phyloP scores from a whole-genome alignment of 441 rosid species.

The Jatropha multifida region DNA sequence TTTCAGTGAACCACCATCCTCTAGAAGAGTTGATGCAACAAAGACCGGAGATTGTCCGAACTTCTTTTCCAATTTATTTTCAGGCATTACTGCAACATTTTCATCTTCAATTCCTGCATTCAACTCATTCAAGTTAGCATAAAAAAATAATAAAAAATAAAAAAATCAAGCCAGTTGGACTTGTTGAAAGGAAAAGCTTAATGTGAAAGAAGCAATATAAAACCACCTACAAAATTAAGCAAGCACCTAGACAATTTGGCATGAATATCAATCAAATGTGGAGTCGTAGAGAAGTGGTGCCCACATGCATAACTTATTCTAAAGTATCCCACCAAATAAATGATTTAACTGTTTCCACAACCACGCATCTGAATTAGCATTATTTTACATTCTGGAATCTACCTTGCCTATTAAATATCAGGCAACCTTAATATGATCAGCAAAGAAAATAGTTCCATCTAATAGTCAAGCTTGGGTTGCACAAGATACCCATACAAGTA shows the following conservation, averaged over 20 bases:
- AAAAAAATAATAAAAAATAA: not conserved
- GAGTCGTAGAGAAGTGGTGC: not conserved
- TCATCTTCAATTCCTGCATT: conserved; percentile 33
- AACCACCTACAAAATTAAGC: not conserved
- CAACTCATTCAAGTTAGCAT: conserved; percentile 9
- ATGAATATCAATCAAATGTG: not conserved
- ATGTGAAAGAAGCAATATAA: not conserved
- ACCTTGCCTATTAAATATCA: not conserved
- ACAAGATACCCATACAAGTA: not conserved
- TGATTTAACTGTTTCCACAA: no score
- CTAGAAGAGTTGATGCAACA: conserved; percentile 53
- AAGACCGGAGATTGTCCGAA: conserved; percentile 70
- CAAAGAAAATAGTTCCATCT: not conserved
- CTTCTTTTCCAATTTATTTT: conserved; percentile 55
- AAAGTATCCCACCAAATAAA: not conserved
- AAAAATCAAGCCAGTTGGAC: not conserved
- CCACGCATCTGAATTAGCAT: no score
- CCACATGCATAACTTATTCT: not conserved
- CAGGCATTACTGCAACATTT: conserved; percentile 18
- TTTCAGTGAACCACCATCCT: conserved; percentile 46
- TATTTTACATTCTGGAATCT: no score
- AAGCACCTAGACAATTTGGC: not conserved
- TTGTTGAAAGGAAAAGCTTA: not conserved
- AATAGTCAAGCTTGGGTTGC: not conserved
- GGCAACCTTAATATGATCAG: not conserved